Evolutionary conservation across 345 rosid genomes (phyloP).

Genomic region (Nasturtium officinale): DNA sequence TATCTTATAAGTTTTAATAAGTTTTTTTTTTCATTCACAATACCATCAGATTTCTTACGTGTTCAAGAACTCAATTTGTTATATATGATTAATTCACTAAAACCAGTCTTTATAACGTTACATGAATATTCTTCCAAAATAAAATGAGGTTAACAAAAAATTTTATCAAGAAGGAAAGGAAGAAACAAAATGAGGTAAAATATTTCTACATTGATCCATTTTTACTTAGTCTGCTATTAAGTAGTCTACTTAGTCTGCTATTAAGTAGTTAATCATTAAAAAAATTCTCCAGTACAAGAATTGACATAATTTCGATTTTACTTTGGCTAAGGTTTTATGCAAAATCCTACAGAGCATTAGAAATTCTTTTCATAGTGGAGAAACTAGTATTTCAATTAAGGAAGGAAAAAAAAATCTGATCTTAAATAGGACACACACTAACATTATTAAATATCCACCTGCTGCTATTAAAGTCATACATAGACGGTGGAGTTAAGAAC

Average conservation of each 20-base stretch:
- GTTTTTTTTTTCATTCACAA: too few relatives aligned
- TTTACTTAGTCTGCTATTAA: too few relatives aligned
- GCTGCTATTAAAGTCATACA: slow-evolving; percentile 25
- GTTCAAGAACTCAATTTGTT: too few relatives aligned
- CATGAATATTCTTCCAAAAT: background rate
- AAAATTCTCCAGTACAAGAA: background rate
- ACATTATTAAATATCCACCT: background rate
- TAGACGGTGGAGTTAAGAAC: slow-evolving; percentile 24
- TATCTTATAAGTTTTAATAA: too few relatives aligned
- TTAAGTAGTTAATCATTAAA: background rate
- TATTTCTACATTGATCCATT: too few relatives aligned
- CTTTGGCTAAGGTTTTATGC: background rate
- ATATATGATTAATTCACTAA: background rate
- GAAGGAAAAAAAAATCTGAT: background rate
- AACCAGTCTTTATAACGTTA: background rate
- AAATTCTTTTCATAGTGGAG: background rate
- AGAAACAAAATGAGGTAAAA: too few relatives aligned
- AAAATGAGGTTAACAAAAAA: too few relatives aligned
- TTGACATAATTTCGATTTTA: background rate
- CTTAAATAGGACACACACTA: background rate
- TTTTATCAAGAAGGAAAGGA: too few relatives aligned
- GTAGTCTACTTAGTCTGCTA: too few relatives aligned
- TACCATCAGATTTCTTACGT: too few relatives aligned
- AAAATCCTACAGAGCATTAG: background rate
- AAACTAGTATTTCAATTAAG: too few relatives aligned